Base-by-base conservation (phyloP, 495 filamentous ascomycete genomes). In the Aspergillus indologenus region DNA sequence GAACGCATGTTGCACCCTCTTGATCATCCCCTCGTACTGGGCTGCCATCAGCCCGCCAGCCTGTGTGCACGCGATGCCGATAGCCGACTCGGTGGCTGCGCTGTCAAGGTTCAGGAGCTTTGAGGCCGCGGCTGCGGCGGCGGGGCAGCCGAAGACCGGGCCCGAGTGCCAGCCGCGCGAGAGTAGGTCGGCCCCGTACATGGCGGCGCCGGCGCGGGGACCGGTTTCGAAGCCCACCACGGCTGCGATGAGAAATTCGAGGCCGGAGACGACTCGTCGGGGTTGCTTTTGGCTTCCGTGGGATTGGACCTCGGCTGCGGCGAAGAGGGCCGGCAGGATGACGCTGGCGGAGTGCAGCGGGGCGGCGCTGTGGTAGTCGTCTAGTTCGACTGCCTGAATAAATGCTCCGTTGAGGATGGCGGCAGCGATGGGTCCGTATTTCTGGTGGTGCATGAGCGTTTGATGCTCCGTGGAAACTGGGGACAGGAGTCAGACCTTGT, bases 1-100 rank as follows among this genome's bases (percentile, higher is more conserved):
- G 53, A 81, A 80, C 1, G 69, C 77, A 52, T 79, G 77, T 6
- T 69, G 47, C 47, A 50, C 26, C 8, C 47, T 19, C 47, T 50
- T 50, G 47, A 50, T 24, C 47, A 50, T 50, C 1, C 47, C 47
- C 21, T 50, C 47, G 47, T 50, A 50, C 47, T 50, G 47, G 5
- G 47, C 47, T 9, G 47, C 47, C 47, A 50, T 50, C 12, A 50
- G 22, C 21, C 47, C 47, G 21, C 47, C 23, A 9, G 47, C 47
- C 47, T 50, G 47, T 5, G 47, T 50, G 47, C 20, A 23, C 11
- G 47, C 47, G 2, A 50, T 24, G 21, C 47, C 47, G 47, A 50
- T 50, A 1, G 47, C 47, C 5, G 23, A 22, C 22, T 50, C 47
- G 47, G 26, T 50, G 12, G 23, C 21, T 15, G 5, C 47, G 11